Conservation (phyloP, 805 yeast species). For the Schwanniomyces vanrijiae region DNA sequence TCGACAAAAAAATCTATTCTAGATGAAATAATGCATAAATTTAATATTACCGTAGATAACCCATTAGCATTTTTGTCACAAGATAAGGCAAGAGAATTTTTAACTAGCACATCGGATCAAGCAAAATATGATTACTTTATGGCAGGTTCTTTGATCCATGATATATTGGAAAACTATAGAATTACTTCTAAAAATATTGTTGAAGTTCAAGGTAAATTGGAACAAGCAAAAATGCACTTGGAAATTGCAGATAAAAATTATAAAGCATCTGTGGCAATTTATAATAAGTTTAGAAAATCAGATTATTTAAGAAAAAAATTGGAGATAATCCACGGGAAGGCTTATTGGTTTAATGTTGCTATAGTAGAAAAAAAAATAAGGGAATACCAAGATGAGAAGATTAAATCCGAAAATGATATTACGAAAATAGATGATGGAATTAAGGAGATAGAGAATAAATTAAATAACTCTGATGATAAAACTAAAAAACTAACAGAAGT, state of each 20-base stretch:
- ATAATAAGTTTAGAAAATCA: slow-evolving; percentile 34
- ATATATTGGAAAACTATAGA: slow-evolving; percentile 55
- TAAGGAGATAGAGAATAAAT: slow-evolving; percentile 9
- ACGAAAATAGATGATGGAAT: slow-evolving; percentile 9
- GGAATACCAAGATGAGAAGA: slow-evolving; percentile 10
- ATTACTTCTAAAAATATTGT: slow-evolving; percentile 26
- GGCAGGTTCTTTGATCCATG: slow-evolving; percentile 75
- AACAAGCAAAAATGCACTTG: slow-evolving; percentile 22
- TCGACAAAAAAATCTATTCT: slow-evolving; percentile 65
- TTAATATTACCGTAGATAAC: slow-evolving; percentile 79
- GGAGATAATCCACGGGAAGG: slow-evolving; percentile 38
- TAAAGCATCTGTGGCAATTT: slow-evolving; percentile 26
- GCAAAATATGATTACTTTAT: slow-evolving; percentile 75
- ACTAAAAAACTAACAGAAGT: slow-evolving; percentile 12
- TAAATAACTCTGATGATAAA: slow-evolving; percentile 13
- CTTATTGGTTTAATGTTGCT: slow-evolving; percentile 42
- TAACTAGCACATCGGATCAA: slow-evolving; percentile 71
- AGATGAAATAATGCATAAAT: slow-evolving; percentile 65
- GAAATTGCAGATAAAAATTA: slow-evolving; percentile 26
- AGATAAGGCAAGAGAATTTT: slow-evolving; percentile 87
- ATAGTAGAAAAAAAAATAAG: slow-evolving; percentile 25
- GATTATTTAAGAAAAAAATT: slow-evolving; percentile 33
- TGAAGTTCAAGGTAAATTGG: slow-evolving; percentile 27
- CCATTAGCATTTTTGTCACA: slow-evolving; percentile 93
- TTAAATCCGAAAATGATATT: slow-evolving; percentile 20